These are phyloP conservation scores for Syzygium oleosum DNA, from an alignment of 345 rosid species.

Conservation along the genomic window DNA sequence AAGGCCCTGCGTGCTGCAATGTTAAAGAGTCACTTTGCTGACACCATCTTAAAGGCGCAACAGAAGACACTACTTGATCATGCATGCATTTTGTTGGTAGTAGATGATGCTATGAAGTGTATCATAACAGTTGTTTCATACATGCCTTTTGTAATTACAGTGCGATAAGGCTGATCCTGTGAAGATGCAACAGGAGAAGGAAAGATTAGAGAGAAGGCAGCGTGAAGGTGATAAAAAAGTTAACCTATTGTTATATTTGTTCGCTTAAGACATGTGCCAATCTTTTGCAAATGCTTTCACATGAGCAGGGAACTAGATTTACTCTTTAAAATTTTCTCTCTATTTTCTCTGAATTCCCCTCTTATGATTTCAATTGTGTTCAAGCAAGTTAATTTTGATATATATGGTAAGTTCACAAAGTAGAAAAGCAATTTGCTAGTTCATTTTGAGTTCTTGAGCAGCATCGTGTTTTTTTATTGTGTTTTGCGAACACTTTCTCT, in stretches of 20 bases:
- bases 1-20: conserved; percentile 83
- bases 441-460: not conserved
- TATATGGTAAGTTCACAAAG: not conserved
- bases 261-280: not conserved
- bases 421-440: not conserved
- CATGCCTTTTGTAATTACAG: conserved; percentile 18
- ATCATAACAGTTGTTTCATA: not conserved
- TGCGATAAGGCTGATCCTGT: conserved; percentile 52
- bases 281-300: not conserved
- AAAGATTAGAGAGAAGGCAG: conserved; percentile 55
- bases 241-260: not conserved
- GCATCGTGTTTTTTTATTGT: not conserved
- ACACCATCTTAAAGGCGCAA: conserved; percentile 59
- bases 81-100: conserved; percentile 17
- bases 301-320: not conserved
- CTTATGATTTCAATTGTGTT: not conserved
- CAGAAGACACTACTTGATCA: conserved; percentile 52
- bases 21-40: conserved; percentile 67
- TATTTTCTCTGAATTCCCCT: not conserved
- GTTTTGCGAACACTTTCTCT: not conserved
- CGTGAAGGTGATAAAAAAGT: conserved; percentile 49
- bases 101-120: not conserved
- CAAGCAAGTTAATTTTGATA: not conserved
- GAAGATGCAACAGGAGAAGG: conserved; percentile 55
- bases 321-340: not conserved